These are phyloP conservation scores for Fusarium longipes DNA, from an alignment of 2,329 filamentous ascomycete genomes.

Conservation along the genomic window DNA sequence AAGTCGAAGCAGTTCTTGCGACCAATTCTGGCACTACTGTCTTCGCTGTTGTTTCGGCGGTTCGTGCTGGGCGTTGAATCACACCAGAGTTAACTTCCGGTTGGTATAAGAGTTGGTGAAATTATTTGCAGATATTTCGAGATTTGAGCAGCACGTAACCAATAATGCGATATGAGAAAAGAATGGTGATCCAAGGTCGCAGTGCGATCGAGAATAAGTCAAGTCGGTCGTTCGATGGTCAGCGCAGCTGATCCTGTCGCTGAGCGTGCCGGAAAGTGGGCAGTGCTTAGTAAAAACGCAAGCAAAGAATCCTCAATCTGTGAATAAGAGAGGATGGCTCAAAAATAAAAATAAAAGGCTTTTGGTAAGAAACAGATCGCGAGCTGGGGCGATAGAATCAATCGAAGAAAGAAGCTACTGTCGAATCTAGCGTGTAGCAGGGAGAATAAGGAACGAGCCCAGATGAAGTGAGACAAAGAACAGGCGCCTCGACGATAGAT, in stretches of 20 bases:
- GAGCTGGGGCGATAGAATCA: constrained; percentile 28
- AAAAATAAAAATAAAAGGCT: constrained; percentile 4
- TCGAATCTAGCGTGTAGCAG: constrained; percentile 44
- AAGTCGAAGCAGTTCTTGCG: neutral
- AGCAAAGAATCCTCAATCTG: constrained; percentile 11
- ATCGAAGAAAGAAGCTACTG: constrained; percentile 38
- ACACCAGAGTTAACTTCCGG: constrained; percentile 35
- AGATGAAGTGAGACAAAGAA: constrained; percentile 49
- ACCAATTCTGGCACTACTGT: constrained; percentile 9
- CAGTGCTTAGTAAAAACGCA: constrained; percentile 32
- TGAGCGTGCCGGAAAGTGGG: constrained; percentile 31
- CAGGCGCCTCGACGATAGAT: constrained; percentile 46
- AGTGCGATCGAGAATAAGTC: constrained; percentile 37
- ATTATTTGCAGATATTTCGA: constrained; percentile 39
- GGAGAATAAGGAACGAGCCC: constrained; percentile 44
- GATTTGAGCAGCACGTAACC: constrained; percentile 18
- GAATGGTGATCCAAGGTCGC: constrained; percentile 39
- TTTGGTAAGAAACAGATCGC: constrained; percentile 17
- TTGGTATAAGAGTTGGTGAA: constrained; percentile 36
- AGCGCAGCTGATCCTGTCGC: constrained; percentile 48
- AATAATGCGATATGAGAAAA: constrained; percentile 32
- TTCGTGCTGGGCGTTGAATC: constrained; percentile 16
- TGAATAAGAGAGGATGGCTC: constrained; percentile 20
- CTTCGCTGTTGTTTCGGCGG: constrained; percentile 10
- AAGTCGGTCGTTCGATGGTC: constrained; percentile 43